Evolutionary conservation across 805 yeast species (phyloP).

Genomic region (Brettanomyces sp.): DNA sequence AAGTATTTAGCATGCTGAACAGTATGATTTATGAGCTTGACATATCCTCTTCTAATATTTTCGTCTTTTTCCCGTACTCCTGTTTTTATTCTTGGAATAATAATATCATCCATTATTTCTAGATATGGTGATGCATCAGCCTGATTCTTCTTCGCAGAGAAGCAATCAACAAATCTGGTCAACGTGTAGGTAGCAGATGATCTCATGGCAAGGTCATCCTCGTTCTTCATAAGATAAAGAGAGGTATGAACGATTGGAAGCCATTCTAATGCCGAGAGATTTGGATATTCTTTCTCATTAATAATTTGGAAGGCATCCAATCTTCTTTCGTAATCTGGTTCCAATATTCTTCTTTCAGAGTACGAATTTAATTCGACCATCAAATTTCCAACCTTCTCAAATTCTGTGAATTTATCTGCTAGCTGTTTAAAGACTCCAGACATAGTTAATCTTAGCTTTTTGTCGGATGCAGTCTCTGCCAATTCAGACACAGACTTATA

Average conservation of each 20-base stretch:
- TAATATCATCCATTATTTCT: constrained; percentile 36
- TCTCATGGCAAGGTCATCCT: constrained; percentile 71
- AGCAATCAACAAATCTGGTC: constrained; percentile 54
- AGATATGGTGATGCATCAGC: constrained; percentile 25
- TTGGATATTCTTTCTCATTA: constrained; percentile 42
- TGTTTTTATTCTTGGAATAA: constrained; percentile 55
- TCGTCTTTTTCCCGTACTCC: constrained; percentile 61
- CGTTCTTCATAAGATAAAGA: constrained; percentile 65
- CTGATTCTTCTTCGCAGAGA: constrained; percentile 22
- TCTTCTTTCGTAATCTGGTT: constrained; percentile 72
- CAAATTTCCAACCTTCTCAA: constrained; percentile 39
- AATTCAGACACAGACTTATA: constrained; percentile 27
- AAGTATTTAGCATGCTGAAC: constrained; percentile 37
- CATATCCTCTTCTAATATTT: constrained; percentile 60
- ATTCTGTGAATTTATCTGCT: constrained; percentile 39
- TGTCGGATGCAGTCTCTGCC: constrained; percentile 50
- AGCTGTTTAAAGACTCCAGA: constrained; percentile 52
- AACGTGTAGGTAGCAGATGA: constrained; percentile 63
- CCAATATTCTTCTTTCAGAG: constrained; percentile 51
- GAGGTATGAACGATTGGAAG: constrained; percentile 61
- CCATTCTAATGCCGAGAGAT: constrained; percentile 58
- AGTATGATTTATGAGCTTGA: constrained; percentile 54
- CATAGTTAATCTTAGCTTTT: constrained; percentile 51
- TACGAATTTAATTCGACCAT: constrained; percentile 63
- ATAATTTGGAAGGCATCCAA: constrained; percentile 57